Base-by-base conservation (phyloP, 1,139 yeast species). In the Pneumocystis oryctolagi region DNA sequence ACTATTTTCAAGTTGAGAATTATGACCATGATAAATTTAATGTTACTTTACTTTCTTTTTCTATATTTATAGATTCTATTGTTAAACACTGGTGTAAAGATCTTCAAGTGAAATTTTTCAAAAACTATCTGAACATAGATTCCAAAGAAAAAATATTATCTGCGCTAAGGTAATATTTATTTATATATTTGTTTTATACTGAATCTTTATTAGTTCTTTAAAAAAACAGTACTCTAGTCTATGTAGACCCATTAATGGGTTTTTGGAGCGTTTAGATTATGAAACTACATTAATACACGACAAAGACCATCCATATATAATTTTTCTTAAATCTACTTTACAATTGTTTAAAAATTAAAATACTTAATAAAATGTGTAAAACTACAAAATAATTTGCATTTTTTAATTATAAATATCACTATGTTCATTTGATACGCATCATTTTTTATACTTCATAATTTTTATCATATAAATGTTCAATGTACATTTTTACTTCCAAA, bases 81-180 rank as follows among this genome's bases (percentile, higher is more conserved):
- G 31, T 18, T 58, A 60, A 67, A 5, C 35, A 58, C 12, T 66
- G 67, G 67, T 64, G 67, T 42, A 31, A 61, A 28, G 62, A 62
- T 20, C 65, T 66, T 37, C 67, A 66, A 58, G 64, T 63, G 25
- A 64, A 62, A 6, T 58, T 66, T 6, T 12, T 57, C 20, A 9
- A 6, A 20, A 35, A 28, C 25, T 12, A 35, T 20, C 20, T 39
- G 14, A 28, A 57, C 30, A 14, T 20, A 30, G 59, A 57, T 35
- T 35, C 42, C 16, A 35, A 39, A 9, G 59, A 57, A 57, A 57
- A 57, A 57, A 39, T 57, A 35, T 39, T 57, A 35, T 20, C 30
- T 57, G 40, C 37, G 20, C 8, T 57, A 28, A 57, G 37, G 59
- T 57, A 20, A 35, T 6, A 28, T 25, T 39, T 35, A 28, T 8